These are phyloP conservation scores for Plasmodium gonderi DNA, from an alignment of 169 alveolate genomes.

Conservation along the genomic window DNA sequence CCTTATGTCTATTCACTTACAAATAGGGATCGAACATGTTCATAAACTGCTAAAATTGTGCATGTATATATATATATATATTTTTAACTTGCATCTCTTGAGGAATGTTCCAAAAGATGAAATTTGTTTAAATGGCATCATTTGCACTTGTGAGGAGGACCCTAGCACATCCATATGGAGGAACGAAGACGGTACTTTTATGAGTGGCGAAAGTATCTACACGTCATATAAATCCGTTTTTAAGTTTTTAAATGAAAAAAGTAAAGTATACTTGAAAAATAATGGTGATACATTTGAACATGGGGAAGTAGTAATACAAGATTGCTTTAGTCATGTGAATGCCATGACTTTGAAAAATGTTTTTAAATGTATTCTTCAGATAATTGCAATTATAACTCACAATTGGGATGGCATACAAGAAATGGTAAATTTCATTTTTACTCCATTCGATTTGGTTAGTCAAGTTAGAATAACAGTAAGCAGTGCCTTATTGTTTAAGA, in stretches of 20 bases:
- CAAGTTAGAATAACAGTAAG: not conserved
- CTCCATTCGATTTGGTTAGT: slow-evolving; percentile 10
- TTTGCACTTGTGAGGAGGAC: not conserved
- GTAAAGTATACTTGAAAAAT: not conserved
- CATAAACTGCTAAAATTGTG: slow-evolving; percentile 10
- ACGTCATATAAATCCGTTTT: not conserved
- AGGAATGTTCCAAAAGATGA: not conserved
- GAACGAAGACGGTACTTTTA: not conserved
- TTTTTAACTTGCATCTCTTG: not conserved
- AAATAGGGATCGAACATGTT: not conserved
- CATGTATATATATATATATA: slow-evolving; percentile 24
- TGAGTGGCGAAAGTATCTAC: not conserved
- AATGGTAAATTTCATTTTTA: not conserved
- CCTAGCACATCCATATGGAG: not conserved
- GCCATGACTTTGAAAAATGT: not conserved
- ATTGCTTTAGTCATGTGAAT: not conserved
- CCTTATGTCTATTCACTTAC: not conserved
- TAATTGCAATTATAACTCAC: slow-evolving; percentile 4
- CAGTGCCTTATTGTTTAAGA: slow-evolving; percentile 13
- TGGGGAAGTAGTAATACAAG: not conserved
- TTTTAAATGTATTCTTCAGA: not conserved
- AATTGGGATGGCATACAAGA: not conserved
- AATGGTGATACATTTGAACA: not conserved
- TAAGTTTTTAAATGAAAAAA: not conserved
- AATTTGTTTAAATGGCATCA: not conserved